phyloP scores from a whole-genome alignment of 1,284 basidiomycete genomes.

The Grifola frondosa region DNA sequence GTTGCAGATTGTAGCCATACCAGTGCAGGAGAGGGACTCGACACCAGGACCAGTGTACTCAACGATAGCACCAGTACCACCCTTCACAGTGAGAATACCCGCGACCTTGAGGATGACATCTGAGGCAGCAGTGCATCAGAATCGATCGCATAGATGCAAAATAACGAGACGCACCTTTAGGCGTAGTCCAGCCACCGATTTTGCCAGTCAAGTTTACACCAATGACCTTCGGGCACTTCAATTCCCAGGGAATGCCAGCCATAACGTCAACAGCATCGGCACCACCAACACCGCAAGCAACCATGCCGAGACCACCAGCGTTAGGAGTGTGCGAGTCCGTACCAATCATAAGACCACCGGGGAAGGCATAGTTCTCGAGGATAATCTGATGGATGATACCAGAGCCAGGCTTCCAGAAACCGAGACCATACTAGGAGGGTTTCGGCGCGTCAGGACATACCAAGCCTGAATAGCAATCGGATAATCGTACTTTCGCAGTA shows the following conservation, averaged over 20 bases:
- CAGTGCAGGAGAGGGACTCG: constrained; percentile 94
- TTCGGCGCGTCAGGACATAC: too few relatives aligned
- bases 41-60: constrained; percentile 95
- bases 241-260: constrained; percentile 97
- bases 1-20: constrained; percentile 99
- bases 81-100: constrained; percentile 96
- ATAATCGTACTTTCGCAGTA: constrained; percentile 74
- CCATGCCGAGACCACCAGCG: constrained; percentile 98
- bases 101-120: constrained; percentile 98
- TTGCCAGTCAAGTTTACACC: constrained; percentile 97
- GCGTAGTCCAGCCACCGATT: constrained; percentile 95
- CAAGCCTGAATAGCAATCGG: constrained; percentile 8
- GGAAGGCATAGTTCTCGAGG: constrained; percentile 98
- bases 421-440: constrained; percentile 81
- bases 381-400: constrained; percentile 99
- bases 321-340: constrained; percentile 99
- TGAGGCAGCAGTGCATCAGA: constrained; percentile 27
- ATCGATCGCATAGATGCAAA: not conserved
- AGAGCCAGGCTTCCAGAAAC: constrained; percentile 99
- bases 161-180: constrained; percentile 69
- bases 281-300: constrained; percentile 99
- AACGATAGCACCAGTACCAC: constrained; percentile 95
- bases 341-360: constrained; percentile 99
- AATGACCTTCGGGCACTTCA: constrained; percentile 98
- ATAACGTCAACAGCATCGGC: constrained; percentile 99